These are phyloP conservation scores for Phragmites australis DNA, from an alignment of 176 grass and related monocot species.

Conservation along the genomic window DNA sequence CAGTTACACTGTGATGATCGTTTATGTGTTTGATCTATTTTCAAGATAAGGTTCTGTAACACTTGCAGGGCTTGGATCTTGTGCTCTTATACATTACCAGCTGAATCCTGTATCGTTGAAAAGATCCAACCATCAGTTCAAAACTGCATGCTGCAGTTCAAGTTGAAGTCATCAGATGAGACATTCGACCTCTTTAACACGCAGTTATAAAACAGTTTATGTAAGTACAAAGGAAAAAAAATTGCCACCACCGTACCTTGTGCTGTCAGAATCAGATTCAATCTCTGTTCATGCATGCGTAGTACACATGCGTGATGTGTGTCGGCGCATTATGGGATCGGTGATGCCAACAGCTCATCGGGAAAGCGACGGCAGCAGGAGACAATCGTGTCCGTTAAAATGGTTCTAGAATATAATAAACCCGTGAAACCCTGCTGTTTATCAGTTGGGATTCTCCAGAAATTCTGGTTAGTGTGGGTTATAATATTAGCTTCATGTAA, in stretches of 20 bases:
- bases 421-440: neutral
- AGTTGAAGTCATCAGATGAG: neutral
- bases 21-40: slow-evolving; percentile 2
- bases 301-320: neutral
- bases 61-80: neutral
- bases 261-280: neutral
- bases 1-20: neutral
- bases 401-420: neutral
- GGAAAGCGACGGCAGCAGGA: slow-evolving; percentile 26
- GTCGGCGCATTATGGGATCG: slow-evolving; percentile 8
- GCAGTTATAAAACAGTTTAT: neutral
- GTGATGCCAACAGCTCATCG: slow-evolving; percentile 16
- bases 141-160: neutral
- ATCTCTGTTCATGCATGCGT: neutral
- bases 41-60: slow-evolving; percentile 19
- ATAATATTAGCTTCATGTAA: neutral
- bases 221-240: slow-evolving; percentile 1
- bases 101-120: neutral
- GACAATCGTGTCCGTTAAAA: slow-evolving; percentile 17
- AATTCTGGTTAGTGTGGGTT: neutral
- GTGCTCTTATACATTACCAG: neutral
- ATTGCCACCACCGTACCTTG: neutral
- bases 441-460: neutral
- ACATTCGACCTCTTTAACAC: slow-evolving; percentile 4
- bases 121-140: slow-evolving; percentile 32